phyloP scores from a whole-genome alignment of 2,329 filamentous ascomycete species.

The Exophiala sp. region DNA sequence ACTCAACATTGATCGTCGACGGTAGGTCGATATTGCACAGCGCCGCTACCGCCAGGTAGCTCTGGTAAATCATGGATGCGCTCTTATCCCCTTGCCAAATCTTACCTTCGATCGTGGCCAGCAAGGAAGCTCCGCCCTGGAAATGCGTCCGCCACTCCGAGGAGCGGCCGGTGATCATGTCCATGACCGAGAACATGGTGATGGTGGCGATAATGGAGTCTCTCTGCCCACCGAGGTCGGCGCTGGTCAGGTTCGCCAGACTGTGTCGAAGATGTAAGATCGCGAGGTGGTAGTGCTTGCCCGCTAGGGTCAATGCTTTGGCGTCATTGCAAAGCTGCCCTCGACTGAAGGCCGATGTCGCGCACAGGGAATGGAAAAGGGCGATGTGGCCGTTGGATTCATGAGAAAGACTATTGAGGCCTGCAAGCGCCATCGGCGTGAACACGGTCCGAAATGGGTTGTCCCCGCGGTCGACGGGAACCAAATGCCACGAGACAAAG shows the following conservation, averaged over 20 bases:
- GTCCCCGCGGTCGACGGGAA: conserved; percentile 30
- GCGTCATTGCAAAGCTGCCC: conserved; percentile 28
- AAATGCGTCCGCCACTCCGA: conserved; percentile 29
- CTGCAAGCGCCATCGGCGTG: conserved; percentile 21
- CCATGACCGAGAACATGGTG: conserved; percentile 26
- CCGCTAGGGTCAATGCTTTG: conserved; percentile 29
- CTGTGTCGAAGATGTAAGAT: conserved; percentile 30
- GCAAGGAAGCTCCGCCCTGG: conserved; percentile 28
- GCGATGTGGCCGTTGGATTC: conserved; percentile 30
- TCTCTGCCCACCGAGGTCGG: conserved; percentile 14
- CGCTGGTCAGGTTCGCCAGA: conserved; percentile 33
- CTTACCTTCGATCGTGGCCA: conserved; percentile 12
- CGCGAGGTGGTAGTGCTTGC: conserved; percentile 31
- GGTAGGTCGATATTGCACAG: conserved; percentile 31
- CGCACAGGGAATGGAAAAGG: conserved; percentile 32
- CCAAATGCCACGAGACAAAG: conserved; percentile 31
- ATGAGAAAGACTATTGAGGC: conserved; percentile 11
- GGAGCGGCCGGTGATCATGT: conserved; percentile 24
- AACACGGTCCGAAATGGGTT: conserved; percentile 32
- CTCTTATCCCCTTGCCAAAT: conserved; percentile 17
- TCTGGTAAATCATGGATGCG: conserved; percentile 29
- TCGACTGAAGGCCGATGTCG: conserved; percentile 31
- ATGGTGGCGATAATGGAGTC: conserved; percentile 22
- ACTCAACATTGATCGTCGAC: conserved; percentile 22
- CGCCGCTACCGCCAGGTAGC: conserved; percentile 31